Conservation (phyloP, 2,329 filamentous ascomycete genomes). For the Mycogone perniciosa region DNA sequence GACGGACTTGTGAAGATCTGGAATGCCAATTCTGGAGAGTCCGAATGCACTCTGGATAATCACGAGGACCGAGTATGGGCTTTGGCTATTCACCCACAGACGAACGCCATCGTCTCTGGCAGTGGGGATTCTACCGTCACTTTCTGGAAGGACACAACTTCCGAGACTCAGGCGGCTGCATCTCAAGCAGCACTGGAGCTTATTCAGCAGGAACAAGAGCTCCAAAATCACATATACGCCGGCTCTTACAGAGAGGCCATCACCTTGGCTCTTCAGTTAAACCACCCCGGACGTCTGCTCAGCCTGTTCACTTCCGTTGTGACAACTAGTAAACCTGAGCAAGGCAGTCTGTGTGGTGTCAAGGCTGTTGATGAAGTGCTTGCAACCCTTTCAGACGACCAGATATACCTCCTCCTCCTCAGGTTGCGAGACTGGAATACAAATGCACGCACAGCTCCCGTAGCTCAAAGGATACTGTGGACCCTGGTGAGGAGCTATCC, state of each 20-base stretch:
- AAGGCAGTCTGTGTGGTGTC: slow-evolving; percentile 57
- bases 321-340: slow-evolving; percentile 52
- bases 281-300: slow-evolving; percentile 85
- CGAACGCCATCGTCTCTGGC: slow-evolving; percentile 76
- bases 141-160: slow-evolving; percentile 92
- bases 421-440: slow-evolving; percentile 95
- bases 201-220: slow-evolving; percentile 88
- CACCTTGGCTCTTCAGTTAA: slow-evolving; percentile 82
- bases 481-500: slow-evolving; percentile 76
- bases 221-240: slow-evolving; percentile 85
- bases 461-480: slow-evolving; percentile 80
- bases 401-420: slow-evolving; percentile 75
- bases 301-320: slow-evolving; percentile 77
- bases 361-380: slow-evolving; percentile 78
- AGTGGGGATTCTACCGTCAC: slow-evolving; percentile 89
- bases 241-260: slow-evolving; percentile 92
- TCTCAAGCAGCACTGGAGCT: slow-evolving; percentile 69
- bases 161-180: slow-evolving; percentile 67
- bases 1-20: slow-evolving; percentile 96
- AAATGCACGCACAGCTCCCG: slow-evolving; percentile 76
- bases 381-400: slow-evolving; percentile 70
- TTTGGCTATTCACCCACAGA: slow-evolving; percentile 62
- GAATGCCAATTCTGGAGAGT: slow-evolving; percentile 80
- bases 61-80: slow-evolving; percentile 96
- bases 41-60: slow-evolving; percentile 87